Evolutionary conservation across 164 flowering plant species (phyloP), one percentile per base, ranked within the genome.

Genomic region (Annona cherimola): DNA sequence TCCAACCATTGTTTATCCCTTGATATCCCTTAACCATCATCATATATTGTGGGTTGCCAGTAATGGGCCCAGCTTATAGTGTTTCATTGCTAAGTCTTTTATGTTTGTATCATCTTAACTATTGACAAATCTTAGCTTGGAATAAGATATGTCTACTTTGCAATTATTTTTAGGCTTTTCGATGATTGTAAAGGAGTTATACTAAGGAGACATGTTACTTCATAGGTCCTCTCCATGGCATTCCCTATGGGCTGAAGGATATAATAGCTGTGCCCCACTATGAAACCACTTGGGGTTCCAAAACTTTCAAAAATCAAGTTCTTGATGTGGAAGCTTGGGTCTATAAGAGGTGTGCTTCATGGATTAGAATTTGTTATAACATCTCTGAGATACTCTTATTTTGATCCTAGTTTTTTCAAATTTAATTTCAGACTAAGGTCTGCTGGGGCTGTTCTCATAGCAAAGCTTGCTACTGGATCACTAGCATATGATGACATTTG

Each of bases 151-250:
- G n/a, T n/a, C n/a, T n/a, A n/a, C n/a, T n/a, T n/a, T n/a, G n/a
- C n/a, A n/a, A n/a, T n/a, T n/a, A n/a, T n/a, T n/a, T n/a, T n/a
- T n/a, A n/a, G n/a, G n/a, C n/a, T n/a, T n/a, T n/a, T n/a, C n/a
- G n/a, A n/a, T n/a, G n/a, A n/a, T n/a, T n/a, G n/a, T n/a, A n/a
- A n/a, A n/a, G n/a, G n/a, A n/a, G n/a, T n/a, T n/a, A n/a, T n/a
- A n/a, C n/a, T n/a, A n/a, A n/a, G n/a, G n/a, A n/a, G n/a, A n/a
- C n/a, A n/a, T n/a, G 35, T 63, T 63, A 42, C 35, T 16, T 73
- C 75, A 3, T 72, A 94, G 97, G 98, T 79, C 97, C 97, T 74
- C 97, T 92, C 19, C 98, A 92, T 83, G 98, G 98, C 40, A 90
- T 94, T 62, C 98, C 97, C 35, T 94, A 90, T 80, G 98, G 98